Percentiles rank a stretch among this genome's conserved stretches.
These are phyloP conservation scores for Saturnispora gosingensis DNA, from an alignment of 805 yeast species.

Conservation along the genomic window DNA sequence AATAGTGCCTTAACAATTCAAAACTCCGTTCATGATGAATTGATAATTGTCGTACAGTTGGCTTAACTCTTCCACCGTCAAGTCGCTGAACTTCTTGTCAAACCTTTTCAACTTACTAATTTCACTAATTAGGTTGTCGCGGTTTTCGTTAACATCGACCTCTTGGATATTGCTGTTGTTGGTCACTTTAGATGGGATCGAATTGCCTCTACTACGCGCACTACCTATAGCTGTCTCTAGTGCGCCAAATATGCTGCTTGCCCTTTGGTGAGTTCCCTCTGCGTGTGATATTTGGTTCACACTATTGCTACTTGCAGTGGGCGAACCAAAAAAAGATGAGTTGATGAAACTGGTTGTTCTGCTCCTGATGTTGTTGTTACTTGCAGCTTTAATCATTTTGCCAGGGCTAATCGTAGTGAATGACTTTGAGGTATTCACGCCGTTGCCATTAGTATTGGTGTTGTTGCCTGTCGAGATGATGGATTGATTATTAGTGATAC, in stretches of 20 bases:
- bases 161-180: neutral
- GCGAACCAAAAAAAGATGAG: constrained; percentile 16
- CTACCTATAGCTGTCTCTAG: constrained; percentile 28
- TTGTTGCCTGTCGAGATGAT: neutral
- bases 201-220: constrained; percentile 26
- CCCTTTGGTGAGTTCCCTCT: neutral
- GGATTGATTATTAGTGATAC: neutral
- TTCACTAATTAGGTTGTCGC: neutral
- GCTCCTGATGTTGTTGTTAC: constrained; percentile 18
- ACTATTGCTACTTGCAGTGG: neutral
- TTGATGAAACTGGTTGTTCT: constrained; percentile 27
- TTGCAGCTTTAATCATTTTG: neutral
- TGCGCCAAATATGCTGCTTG: constrained; percentile 17
- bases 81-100: constrained; percentile 22
- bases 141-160: constrained; percentile 8
- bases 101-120: constrained; percentile 13
- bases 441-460: neutral
- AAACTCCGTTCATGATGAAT: constrained; percentile 11
- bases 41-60: constrained; percentile 24
- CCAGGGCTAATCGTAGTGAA: constrained; percentile 1
- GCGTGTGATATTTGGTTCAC: neutral
- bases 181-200: constrained; percentile 5
- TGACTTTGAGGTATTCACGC: neutral
- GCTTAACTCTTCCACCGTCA: constrained; percentile 21
- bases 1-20: neutral